Conservation (phyloP, 805 yeast species). For the Wickerhamomyces hampshirensis region DNA sequence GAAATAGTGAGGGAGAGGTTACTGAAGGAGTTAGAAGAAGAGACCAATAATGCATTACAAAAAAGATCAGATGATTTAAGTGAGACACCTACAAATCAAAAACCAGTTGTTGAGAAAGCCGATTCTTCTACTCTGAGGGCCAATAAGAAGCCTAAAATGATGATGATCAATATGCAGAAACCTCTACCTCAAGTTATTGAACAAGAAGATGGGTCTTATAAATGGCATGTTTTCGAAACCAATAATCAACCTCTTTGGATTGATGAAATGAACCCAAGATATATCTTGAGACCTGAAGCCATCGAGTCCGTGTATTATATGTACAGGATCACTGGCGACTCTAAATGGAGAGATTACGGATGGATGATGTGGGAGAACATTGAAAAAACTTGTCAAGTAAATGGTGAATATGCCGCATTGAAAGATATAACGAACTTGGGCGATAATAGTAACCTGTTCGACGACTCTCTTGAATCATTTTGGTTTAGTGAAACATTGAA, state of each 20-base stretch:
- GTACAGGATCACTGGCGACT: constrained; percentile 57
- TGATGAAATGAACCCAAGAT: constrained; percentile 31
- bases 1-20: too few species aligned
- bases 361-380: constrained; percentile 41
- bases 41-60: too few species aligned
- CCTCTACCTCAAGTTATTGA: constrained; percentile 4
- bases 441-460: constrained; percentile 19
- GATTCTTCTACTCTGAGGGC: too few species aligned
- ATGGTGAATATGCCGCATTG: constrained; percentile 35
- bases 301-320: constrained; percentile 56
- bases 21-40: too few species aligned
- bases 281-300: constrained; percentile 54
- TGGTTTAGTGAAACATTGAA: constrained; percentile 60
- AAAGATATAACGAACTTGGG: constrained; percentile 33
- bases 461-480: constrained; percentile 40
- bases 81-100: too few species aligned
- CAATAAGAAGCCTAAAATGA: not conserved
- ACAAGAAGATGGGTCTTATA: constrained; percentile 6
- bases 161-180: not conserved
- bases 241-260: constrained; percentile 28
- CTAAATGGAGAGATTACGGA: constrained; percentile 52
- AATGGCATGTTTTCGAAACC: constrained; percentile 11
- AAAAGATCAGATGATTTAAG: too few species aligned
- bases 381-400: constrained; percentile 26
- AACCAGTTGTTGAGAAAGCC: too few species aligned